Base-by-base conservation (phyloP, 2,329 filamentous ascomycete species). In the Aspergillus aculeatinus region DNA sequence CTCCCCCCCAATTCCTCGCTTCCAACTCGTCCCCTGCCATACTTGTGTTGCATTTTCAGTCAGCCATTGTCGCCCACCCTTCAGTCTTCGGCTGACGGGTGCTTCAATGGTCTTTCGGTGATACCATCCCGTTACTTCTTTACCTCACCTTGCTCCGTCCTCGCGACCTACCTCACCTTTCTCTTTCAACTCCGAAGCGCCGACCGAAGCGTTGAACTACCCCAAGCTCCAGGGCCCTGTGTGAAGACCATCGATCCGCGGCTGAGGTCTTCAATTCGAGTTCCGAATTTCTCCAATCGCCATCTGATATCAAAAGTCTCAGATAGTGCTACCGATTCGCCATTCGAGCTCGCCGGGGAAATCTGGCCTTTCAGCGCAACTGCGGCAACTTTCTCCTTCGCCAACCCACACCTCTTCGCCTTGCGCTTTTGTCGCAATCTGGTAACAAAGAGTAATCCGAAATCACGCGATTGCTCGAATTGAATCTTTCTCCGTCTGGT, bases 311-410 rank as follows among this genome's bases (percentile, higher is more conserved):
- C 27, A n/a, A 27, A 25, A 3, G 21, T 27, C 42, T 47, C 31
- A 35, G 39, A n/a, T 55, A 48, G 33, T 57, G 35, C 55, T 51
- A 47, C 48, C 58, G 48, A 51, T 54, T 52, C 25, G 44, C 54
- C 39, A 31, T 51, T 35, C 58, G 57, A 51, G 48, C 23, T 49
- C 57, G 35, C 58, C 61, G 60, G 57, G 56, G 63, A 60, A 64
- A 65, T 65, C 63, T 65, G 63, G 63, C 63, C 63, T 65, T 61
- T 64, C 59, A 58, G 39, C 60, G 58, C 60, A 47, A 61, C 59
- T 58, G 50, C 51, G 55, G 55, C 35, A 39, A 48, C 55, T 49
- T 49, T 42, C 58, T 53, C 54, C 60, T 60, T 64, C 60, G 62
- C 60, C 55, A 29, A 56, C 52, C 55, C 55, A 60, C 51, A 48